Conservation (phyloP, 2,329 filamentous ascomycete genomes). For the Aspergillaceae sp. region DNA sequence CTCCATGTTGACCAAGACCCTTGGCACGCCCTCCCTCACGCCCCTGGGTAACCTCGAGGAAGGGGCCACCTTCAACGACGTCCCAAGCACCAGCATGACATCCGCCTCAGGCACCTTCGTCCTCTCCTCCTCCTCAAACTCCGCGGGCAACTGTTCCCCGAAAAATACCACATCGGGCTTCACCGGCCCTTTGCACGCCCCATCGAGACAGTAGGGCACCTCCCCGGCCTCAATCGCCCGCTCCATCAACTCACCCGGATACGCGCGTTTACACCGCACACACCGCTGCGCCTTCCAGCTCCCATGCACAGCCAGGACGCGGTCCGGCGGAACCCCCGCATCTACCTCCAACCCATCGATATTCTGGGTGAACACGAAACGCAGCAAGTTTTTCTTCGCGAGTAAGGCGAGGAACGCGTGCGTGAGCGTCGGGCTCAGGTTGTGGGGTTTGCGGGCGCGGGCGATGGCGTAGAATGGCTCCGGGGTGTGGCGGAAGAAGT, state of each 20-base stretch:
- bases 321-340: conserved; percentile 65
- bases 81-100: conserved; percentile 68
- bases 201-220: conserved; percentile 56
- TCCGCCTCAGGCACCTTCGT: conserved; percentile 51
- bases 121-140: conserved; percentile 52
- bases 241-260: conserved; percentile 60
- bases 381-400: conserved; percentile 61
- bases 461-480: conserved; percentile 79
- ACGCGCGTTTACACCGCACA: conserved; percentile 64
- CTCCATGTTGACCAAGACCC: conserved; percentile 74
- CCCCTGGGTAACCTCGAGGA: conserved; percentile 66
- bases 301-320: conserved; percentile 76
- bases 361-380: conserved; percentile 83
- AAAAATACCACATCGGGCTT: conserved; percentile 88
- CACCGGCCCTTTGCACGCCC: conserved; percentile 59
- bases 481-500: conserved; percentile 69
- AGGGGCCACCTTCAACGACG: conserved; percentile 69
- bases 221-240: conserved; percentile 54
- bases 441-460: conserved; percentile 77
- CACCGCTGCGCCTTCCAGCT: conserved; percentile 78
- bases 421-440: conserved; percentile 69
- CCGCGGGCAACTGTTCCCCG: conserved; percentile 55
- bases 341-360: conserved; percentile 81
- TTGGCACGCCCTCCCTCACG: conserved; percentile 50
- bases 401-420: conserved; percentile 75